Base-by-base conservation (phyloP, 202 grass and related monocot species). In the Carex sylvatica region DNA sequence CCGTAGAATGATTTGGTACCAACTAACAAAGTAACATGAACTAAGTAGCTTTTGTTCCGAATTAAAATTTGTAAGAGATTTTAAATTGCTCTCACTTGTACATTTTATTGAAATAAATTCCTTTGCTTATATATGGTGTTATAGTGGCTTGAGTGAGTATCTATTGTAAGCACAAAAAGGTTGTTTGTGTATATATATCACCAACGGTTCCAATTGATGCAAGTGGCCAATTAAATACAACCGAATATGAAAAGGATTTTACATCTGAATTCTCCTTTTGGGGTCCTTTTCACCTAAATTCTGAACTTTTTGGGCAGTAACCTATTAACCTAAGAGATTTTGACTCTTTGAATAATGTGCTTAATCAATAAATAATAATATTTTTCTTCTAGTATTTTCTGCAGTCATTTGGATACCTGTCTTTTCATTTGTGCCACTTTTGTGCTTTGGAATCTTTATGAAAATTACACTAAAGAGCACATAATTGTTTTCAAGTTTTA, bases 171-270 rank as follows among this genome's bases (percentile, higher is more conserved):
- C 30, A 35, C 23, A 52, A 77, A 55, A 36, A 36, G 3, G 6
- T 58, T 77, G 14, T 75, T 52, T 74, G 13, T 75, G 52, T 77
- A 55, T 51, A 31, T 58, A 76, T 58, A 77, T n/a, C 51, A 58
- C 28, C 15, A 77, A 58, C 2, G 8, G 35, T 47, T 56, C 52
- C 28, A 56, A 56, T 35, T 77, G 16, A 77, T 77, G 52, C 52
- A 35, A 77, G 73, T 58, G 72, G 51, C 51, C 51, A 35, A 56
- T 56, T 54, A 77, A 56, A 77, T 19, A 33, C 51, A 58, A 58
- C 73, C 52, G 3, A 33, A 58, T 77, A 14, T 77, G 73, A 77
- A 56, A 77, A 28, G 58, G 73, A 77, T 56, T 58, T 76, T n/a
- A 56, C 26, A 76, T 35, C 72, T 31, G 51, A 76, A 58, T 76